Percentiles rank a stretch among this genome's conserved stretches.
phyloP scores from a whole-genome alignment of 1,284 basidiomycete genomes.

The Ceratorhiza oryzae-sativae region DNA sequence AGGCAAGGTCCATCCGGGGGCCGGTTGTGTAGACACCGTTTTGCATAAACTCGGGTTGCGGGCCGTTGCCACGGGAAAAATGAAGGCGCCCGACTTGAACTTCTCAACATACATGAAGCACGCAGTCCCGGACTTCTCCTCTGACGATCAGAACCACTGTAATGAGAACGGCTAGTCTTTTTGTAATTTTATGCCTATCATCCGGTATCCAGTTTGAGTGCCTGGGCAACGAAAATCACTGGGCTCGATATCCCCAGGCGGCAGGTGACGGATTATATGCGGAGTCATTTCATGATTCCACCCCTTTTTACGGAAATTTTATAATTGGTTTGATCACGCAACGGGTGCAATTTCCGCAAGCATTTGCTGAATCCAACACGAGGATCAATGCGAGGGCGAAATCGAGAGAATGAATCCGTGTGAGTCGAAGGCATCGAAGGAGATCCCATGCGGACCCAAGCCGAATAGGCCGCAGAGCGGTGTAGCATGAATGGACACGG shows the following conservation, averaged over 20 bases:
- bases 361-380: not conserved
- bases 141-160: not conserved
- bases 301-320: too few species aligned
- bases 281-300: not conserved
- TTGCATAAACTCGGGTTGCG: not conserved
- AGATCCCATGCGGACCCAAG: constrained; percentile 5
- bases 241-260: not conserved
- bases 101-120: not conserved
- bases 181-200: not conserved
- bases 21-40: not conserved
- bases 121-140: not conserved
- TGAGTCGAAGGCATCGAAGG: constrained; percentile 17
- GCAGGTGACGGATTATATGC: not conserved
- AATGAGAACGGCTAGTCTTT: not conserved
- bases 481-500: not conserved
- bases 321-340: not conserved
- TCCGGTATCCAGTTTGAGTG: not conserved
- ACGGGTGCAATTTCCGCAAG: not conserved
- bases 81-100: not conserved
- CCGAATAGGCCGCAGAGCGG: constrained; percentile 8
- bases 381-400: constrained; percentile 1
- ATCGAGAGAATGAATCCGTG: not conserved
- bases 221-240: not conserved
- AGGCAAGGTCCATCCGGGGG: not conserved
- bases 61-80: not conserved